Percentiles rank a stretch among this genome's conserved stretches.
These are phyloP conservation scores for Aspergillus sclerotiicarbonarius DNA, from an alignment of 495 filamentous ascomycete species.

Conservation along the genomic window DNA sequence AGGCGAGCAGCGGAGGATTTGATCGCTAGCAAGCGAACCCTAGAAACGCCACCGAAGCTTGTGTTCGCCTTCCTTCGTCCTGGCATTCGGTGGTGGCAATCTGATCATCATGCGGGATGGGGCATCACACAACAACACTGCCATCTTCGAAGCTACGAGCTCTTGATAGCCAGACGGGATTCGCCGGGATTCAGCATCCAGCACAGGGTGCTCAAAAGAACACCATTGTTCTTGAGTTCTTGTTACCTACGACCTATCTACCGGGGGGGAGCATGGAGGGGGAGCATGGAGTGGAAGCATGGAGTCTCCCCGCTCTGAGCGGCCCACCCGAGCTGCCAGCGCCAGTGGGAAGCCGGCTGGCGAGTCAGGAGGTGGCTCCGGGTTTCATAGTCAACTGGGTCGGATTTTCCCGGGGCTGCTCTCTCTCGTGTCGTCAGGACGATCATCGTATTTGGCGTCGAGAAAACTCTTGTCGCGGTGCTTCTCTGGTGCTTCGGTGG, in stretches of 20 bases:
- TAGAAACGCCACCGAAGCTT: constrained; percentile 1
- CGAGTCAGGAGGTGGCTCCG: background rate
- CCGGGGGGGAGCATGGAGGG: background rate
- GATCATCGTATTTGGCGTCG: background rate
- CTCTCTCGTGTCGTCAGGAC: background rate
- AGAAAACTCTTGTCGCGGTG: background rate
- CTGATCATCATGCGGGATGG: background rate
- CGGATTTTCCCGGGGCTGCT: background rate
- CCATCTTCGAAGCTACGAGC: no score
- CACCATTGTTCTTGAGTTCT: no score
- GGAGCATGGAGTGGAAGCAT: background rate
- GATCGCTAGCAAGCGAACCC: background rate
- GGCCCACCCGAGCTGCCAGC: background rate
- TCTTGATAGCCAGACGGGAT: no score
- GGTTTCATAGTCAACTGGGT: background rate
- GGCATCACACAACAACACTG: no score
- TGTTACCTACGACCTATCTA: no score
- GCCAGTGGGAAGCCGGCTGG: background rate
- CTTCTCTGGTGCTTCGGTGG: no score
- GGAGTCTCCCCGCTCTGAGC: background rate
- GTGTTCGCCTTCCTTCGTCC: background rate
- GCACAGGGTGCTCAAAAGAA: no score
- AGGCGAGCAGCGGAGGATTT: background rate
- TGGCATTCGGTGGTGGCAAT: background rate
- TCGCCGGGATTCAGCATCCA: no score